Percentiles rank a stretch among this genome's conserved stretches.
Conservation (phyloP, 148 eudicot species). For the Silene uniflora region DNA sequence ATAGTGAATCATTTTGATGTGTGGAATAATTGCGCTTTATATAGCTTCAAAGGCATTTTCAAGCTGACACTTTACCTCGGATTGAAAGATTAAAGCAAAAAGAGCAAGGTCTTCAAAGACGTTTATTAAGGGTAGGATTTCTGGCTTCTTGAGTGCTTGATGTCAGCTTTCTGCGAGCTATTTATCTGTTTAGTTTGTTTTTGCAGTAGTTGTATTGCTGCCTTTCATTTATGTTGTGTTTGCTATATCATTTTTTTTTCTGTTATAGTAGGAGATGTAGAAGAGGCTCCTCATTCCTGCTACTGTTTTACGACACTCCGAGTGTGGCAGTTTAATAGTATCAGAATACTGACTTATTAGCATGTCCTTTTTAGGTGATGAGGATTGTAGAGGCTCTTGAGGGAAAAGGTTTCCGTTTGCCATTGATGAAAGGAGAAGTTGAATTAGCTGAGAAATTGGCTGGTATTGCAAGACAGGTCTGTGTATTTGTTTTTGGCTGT, state of each 20-base stretch:
- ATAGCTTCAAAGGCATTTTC: slow-evolving; percentile 97
- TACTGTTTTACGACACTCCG: not conserved
- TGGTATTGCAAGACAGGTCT: slow-evolving; percentile 71
- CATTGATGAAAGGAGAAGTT: slow-evolving; percentile 90
- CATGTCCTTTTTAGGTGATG: slow-evolving; percentile 49
- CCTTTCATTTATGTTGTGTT: too few relatives aligned
- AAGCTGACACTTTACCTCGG: slow-evolving; percentile 88
- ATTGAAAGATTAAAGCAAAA: slow-evolving; percentile 85
- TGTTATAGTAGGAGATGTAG: not conserved
- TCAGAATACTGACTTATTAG: slow-evolving; percentile 14
- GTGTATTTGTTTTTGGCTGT: not conserved
- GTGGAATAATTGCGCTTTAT: slow-evolving; percentile 5
- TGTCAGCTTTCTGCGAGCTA: too few relatives aligned
- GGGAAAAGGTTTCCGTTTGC: slow-evolving; percentile 78
- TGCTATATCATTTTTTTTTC: not conserved
- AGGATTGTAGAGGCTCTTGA: slow-evolving; percentile 94
- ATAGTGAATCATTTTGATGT: not conserved
- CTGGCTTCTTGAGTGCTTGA: too few relatives aligned
- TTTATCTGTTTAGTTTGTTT: too few relatives aligned
- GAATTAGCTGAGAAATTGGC: slow-evolving; percentile 93
- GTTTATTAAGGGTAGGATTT: slow-evolving; percentile 87
- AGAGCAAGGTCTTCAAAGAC: slow-evolving; percentile 95
- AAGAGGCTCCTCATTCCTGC: not conserved
- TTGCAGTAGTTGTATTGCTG: too few relatives aligned
- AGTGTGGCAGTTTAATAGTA: not conserved